These are phyloP conservation scores for Cinnamomum micranthum DNA, from an alignment of 164 flowering plant genomes.

Conservation along the genomic window DNA sequence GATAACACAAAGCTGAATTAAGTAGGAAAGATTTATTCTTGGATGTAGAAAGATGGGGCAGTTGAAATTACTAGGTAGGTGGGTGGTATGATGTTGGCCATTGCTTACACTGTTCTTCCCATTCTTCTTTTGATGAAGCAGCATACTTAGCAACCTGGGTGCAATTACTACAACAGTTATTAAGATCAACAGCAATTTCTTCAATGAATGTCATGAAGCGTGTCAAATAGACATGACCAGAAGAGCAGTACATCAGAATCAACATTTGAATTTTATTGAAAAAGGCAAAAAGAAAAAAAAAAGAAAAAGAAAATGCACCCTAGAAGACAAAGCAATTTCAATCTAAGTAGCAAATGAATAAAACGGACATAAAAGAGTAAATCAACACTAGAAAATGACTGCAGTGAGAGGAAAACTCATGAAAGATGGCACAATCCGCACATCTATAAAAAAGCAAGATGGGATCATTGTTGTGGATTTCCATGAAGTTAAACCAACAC, in stretches of 20 bases:
- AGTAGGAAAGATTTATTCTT: neutral
- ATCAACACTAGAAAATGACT: neutral
- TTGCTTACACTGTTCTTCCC: slow-evolving; percentile 88
- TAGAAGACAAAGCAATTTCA: neutral
- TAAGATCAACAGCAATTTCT: neutral
- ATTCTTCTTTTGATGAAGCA: slow-evolving; percentile 79
- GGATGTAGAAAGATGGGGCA: neutral
- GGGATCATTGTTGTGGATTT: neutral
- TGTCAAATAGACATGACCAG: neutral
- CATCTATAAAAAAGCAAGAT: neutral
- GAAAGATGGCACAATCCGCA: neutral
- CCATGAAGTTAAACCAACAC: neutral
- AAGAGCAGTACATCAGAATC: neutral
- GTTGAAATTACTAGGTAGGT: slow-evolving; percentile 59
- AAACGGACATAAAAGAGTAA: neutral
- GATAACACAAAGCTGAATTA: neutral
- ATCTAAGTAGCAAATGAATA: neutral
- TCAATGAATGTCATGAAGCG: neutral
- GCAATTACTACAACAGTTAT: slow-evolving; percentile 2
- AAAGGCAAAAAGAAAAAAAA: too few species aligned
- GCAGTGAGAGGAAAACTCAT: neutral
- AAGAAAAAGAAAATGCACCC: neutral
- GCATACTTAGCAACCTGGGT: slow-evolving; percentile 70
- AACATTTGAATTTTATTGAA: neutral
- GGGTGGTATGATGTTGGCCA: slow-evolving; percentile 98